Percentiles rank a stretch among this genome's conserved stretches.
phyloP scores from a whole-genome alignment of 306 rosid species.

The Malus asiatica region DNA sequence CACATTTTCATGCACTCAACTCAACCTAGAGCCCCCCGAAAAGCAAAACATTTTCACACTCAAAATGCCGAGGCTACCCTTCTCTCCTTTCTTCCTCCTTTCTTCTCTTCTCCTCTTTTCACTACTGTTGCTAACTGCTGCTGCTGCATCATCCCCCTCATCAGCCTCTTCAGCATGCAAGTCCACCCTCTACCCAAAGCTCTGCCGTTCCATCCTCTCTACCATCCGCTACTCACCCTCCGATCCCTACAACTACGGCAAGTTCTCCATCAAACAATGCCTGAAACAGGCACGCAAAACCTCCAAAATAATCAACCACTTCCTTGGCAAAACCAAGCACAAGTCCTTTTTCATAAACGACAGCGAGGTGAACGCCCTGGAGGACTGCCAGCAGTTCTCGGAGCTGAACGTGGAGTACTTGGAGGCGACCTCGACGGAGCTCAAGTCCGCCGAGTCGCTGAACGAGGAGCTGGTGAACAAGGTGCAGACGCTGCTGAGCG shows the following conservation, averaged over 20 bases:
- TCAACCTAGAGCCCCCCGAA: not conserved
- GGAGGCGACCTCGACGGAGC: slow-evolving; percentile 24
- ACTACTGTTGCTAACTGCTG: not conserved
- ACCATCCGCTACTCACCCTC: slow-evolving; percentile 41
- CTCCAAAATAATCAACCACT: slow-evolving; percentile 21
- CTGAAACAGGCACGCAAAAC: slow-evolving; percentile 49
- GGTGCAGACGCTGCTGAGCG: slow-evolving; percentile 48
- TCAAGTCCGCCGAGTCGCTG: slow-evolving; percentile 19
- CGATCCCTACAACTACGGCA: slow-evolving; percentile 54
- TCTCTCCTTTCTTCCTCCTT: not conserved
- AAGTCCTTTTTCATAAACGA: slow-evolving; percentile 5
- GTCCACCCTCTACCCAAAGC: slow-evolving; percentile 60
- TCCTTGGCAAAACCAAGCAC: slow-evolving; percentile 14
- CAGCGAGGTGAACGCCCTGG: slow-evolving; percentile 35
- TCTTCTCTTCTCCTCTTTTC: not conserved
- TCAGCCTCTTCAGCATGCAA: slow-evolving; percentile 42
- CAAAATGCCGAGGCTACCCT: not conserved
- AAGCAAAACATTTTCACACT: not conserved
- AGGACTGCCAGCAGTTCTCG: slow-evolving; percentile 53
- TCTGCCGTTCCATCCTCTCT: slow-evolving; percentile 68
- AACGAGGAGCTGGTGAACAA: slow-evolving; percentile 33
- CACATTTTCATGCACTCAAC: not conserved
- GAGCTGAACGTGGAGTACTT: slow-evolving; percentile 50
- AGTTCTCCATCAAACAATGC: slow-evolving; percentile 59
- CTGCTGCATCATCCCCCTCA: not conserved